Evolutionary conservation across 129 eudicot species (phyloP).

Genomic region (Flaveria ramosissima): DNA sequence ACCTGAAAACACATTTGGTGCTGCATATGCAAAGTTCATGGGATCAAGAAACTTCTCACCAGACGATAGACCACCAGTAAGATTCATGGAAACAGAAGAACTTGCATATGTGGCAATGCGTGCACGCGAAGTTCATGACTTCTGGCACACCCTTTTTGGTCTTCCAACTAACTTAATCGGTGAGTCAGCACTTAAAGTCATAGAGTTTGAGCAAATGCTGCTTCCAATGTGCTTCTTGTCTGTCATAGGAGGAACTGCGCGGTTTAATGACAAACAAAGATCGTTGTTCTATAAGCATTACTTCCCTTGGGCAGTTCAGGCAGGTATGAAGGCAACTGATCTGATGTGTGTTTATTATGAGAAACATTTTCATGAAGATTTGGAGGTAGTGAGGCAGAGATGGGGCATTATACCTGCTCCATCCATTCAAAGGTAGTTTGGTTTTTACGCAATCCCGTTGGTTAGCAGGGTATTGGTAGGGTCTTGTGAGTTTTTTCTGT

Average conservation of each 20-base stretch:
- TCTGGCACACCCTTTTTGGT: slow-evolving; percentile 93
- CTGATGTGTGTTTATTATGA: slow-evolving; percentile 74
- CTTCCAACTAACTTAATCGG: slow-evolving; percentile 89
- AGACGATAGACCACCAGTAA: slow-evolving; percentile 86
- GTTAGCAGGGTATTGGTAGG: neutral
- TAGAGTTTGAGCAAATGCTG: slow-evolving; percentile 89
- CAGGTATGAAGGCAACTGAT: slow-evolving; percentile 58
- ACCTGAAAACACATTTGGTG: slow-evolving; percentile 86
- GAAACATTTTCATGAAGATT: slow-evolving; percentile 63
- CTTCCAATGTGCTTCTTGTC: slow-evolving; percentile 92
- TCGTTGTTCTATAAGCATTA: slow-evolving; percentile 64
- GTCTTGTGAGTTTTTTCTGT: neutral
- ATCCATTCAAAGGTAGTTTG: slow-evolving; percentile 14
- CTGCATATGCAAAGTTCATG: slow-evolving; percentile 94
- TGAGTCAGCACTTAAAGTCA: slow-evolving; percentile 84
- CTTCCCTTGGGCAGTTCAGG: slow-evolving; percentile 78
- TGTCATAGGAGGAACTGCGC: slow-evolving; percentile 80
- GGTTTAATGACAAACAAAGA: slow-evolving; percentile 73
- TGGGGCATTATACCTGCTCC: slow-evolving; percentile 81
- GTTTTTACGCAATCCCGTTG: neutral
- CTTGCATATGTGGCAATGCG: slow-evolving; percentile 86
- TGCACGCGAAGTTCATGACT: slow-evolving; percentile 94
- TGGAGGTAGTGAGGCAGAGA: slow-evolving; percentile 58
- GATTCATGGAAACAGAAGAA: slow-evolving; percentile 96
- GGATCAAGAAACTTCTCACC: slow-evolving; percentile 97